phyloP scores from a whole-genome alignment of 345 rosid species.

The Lenwebbia sp. region DNA sequence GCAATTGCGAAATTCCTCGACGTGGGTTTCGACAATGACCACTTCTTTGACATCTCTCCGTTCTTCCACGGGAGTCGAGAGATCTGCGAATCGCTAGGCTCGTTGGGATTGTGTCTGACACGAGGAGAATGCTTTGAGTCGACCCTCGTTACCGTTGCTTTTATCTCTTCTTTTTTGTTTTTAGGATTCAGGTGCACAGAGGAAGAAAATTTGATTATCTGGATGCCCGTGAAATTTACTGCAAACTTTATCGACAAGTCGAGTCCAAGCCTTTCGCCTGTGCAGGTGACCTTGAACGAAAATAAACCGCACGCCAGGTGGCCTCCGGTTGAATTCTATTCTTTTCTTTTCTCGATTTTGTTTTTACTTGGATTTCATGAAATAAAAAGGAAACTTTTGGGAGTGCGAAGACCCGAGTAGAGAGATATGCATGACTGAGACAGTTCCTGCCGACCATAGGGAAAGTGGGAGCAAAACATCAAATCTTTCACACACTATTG shows the following conservation, averaged over 20 bases:
- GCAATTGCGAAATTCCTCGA: not conserved
- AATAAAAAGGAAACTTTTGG: not conserved
- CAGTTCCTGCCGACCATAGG: not conserved
- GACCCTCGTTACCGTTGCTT: not conserved
- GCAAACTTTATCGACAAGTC: not conserved
- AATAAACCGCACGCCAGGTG: not conserved
- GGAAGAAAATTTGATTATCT: not conserved
- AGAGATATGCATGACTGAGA: not conserved
- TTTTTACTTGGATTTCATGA: not conserved
- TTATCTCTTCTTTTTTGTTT: not conserved
- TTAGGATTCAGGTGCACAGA: rapidly evolving
- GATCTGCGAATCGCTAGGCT: not conserved
- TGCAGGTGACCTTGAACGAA: not conserved
- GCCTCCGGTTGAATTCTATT: rapidly evolving
- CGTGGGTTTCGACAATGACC: not conserved
- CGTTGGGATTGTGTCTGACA: not conserved
- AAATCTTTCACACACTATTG: not conserved
- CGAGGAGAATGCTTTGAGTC: not conserved
- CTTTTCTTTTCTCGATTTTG: not conserved
- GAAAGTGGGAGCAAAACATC: not conserved
- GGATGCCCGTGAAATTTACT: not conserved
- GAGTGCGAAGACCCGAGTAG: not conserved
- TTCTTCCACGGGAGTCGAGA: not conserved
- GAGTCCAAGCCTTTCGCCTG: not conserved
- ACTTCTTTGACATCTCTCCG: not conserved